Percentiles rank a stretch among this genome's conserved stretches.
Conservation (phyloP, 306 rosid species). For the Betula pendula region DNA sequence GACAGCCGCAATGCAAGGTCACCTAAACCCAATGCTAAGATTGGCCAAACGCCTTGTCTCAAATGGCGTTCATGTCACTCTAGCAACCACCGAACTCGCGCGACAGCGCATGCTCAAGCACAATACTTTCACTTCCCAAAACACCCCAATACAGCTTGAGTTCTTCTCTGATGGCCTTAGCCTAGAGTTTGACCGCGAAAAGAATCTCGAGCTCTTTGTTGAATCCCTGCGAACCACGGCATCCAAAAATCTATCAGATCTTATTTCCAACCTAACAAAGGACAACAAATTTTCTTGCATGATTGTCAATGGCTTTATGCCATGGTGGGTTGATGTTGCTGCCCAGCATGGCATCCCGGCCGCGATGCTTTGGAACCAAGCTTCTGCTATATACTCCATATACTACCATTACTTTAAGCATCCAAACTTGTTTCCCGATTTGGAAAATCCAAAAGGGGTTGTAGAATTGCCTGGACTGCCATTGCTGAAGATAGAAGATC, state of each 20-base stretch:
- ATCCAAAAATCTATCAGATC: slow-evolving; percentile 33
- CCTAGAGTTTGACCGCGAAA: slow-evolving; percentile 42
- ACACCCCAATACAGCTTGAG: slow-evolving; percentile 27
- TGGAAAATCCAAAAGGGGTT: slow-evolving; percentile 31
- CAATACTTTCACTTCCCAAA: neutral
- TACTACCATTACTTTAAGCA: slow-evolving; percentile 38
- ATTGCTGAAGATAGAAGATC: slow-evolving; percentile 35
- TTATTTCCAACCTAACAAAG: slow-evolving; percentile 28
- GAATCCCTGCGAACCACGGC: slow-evolving; percentile 30
- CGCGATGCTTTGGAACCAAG: slow-evolving; percentile 65
- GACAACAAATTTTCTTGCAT: slow-evolving; percentile 29
- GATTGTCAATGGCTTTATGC: slow-evolving; percentile 48
- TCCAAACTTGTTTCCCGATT: slow-evolving; percentile 7
- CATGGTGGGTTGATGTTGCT: slow-evolving; percentile 46
- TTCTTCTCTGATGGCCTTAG: slow-evolving; percentile 60
- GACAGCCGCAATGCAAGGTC: slow-evolving; percentile 51
- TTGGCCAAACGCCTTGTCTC: slow-evolving; percentile 41
- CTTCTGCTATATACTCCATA: slow-evolving; percentile 47
- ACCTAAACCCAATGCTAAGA: slow-evolving; percentile 53
- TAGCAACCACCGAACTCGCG: slow-evolving; percentile 41
- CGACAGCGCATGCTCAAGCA: slow-evolving; percentile 29
- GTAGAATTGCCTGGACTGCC: slow-evolving; percentile 52
- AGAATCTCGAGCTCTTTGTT: neutral
- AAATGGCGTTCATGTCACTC: slow-evolving; percentile 46
- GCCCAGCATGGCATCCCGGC: slow-evolving; percentile 41